Evolutionary conservation across 768 basidiomycete genomes (phyloP).

Genomic region (Russula ochroleuca): DNA sequence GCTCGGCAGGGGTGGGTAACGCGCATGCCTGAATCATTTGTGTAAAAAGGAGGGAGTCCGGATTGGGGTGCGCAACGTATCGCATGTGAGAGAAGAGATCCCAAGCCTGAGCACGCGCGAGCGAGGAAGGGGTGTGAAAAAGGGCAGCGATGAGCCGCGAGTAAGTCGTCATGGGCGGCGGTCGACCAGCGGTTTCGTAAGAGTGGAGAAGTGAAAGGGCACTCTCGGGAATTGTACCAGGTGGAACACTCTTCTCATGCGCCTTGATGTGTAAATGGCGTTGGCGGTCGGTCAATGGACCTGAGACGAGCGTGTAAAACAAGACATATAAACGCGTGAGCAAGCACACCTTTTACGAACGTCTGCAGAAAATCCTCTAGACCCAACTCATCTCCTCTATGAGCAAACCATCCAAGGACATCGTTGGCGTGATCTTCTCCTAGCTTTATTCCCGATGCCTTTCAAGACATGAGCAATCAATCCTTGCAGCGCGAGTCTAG

Average conservation of each 20-base stretch:
- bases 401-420: conserved; percentile 19
- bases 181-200: conserved; percentile 60
- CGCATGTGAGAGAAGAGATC: conserved; percentile 96
- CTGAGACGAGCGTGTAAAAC: conserved; percentile 23
- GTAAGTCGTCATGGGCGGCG: conserved; percentile 74
- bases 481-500: neutral
- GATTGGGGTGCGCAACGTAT: conserved; percentile 84
- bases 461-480: neutral
- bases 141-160: conserved; percentile 59
- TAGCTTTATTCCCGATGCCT: conserved; percentile 14
- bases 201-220: conserved; percentile 66
- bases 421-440: conserved; percentile 35
- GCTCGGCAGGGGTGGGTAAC: conserved; percentile 59
- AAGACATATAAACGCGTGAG: neutral
- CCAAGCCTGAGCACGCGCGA: conserved; percentile 77
- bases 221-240: conserved; percentile 48
- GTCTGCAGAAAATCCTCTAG: conserved; percentile 43
- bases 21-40: conserved; percentile 88
- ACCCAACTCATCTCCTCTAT: conserved; percentile 19
- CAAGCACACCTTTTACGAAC: conserved; percentile 42
- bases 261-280: conserved; percentile 71
- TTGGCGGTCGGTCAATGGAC: conserved; percentile 48
- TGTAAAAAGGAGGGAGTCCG: conserved; percentile 67
- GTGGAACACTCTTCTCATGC: conserved; percentile 49
- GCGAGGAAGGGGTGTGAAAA: conserved; percentile 42